These are phyloP conservation scores for Drechslerella stenobrocha DNA, from an alignment of 2,329 filamentous ascomycete genomes.

Conservation along the genomic window DNA sequence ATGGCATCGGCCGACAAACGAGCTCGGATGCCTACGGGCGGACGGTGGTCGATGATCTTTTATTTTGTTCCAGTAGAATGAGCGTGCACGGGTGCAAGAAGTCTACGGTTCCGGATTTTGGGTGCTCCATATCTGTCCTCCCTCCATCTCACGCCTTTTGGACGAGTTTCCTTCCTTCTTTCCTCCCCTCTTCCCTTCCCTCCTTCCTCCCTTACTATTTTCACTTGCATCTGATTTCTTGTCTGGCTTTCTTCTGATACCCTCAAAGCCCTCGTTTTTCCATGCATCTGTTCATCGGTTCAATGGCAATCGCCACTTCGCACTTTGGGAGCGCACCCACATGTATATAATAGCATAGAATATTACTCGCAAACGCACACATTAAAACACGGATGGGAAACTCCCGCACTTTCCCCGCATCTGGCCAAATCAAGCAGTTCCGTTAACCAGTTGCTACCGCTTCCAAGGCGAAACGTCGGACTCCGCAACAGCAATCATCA, in stretches of 20 bases:
- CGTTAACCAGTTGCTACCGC: slow-evolving; percentile 10
- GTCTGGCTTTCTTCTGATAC: slow-evolving; percentile 23
- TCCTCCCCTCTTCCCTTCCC: neutral
- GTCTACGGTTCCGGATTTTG: neutral
- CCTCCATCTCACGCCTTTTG: slow-evolving; percentile 7
- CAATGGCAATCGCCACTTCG: no score
- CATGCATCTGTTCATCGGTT: no score
- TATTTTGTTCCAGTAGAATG: neutral
- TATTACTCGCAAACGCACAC: no score
- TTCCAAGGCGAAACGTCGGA: slow-evolving; percentile 40
- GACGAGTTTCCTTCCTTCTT: neutral
- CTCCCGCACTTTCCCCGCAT: slow-evolving; percentile 10
- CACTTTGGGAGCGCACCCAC: no score
- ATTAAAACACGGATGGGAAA: neutral
- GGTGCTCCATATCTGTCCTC: neutral
- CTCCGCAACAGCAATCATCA: slow-evolving; percentile 68
- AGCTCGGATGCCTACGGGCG: neutral
- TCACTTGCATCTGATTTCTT: neutral
- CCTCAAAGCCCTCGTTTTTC: slow-evolving; percentile 27
- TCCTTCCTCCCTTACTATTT: slow-evolving; percentile 2
- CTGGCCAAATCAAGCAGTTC: slow-evolving; percentile 33
- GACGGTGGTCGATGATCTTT: no score
- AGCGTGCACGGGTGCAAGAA: no score
- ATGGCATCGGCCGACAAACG: neutral
- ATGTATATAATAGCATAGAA: no score